Evolutionary conservation across 1,284 basidiomycete species (phyloP), one percentile per base, ranked within the genome.

Genomic region (Waitea zeae): DNA sequence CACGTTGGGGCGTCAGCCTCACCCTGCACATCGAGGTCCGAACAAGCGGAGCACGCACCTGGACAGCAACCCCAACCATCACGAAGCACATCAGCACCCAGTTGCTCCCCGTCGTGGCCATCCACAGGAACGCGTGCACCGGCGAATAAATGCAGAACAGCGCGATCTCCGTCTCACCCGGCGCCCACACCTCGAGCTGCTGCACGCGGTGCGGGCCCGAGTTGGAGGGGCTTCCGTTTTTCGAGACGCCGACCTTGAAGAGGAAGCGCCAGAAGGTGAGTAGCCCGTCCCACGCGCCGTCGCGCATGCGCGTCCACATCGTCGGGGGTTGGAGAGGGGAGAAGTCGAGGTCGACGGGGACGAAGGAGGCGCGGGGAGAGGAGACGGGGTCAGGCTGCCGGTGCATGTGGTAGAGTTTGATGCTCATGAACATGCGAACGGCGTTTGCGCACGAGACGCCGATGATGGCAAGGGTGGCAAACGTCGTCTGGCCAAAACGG

Each of bases 81-180:
- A 79, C 55, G 18, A 67, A 44, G 31, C 68, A 44, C 58, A 76
- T 72, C 35, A 72, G 40, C 38, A 82, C 69, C 79, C 81, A 86
- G 50, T 82, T 86, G 15, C 71, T 64, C 17, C 69, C 62, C 6
- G 61, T 63, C 29, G 73, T 73, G 37, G 68, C 67, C 51, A 73
- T 65, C 79, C 81, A 84, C 42, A 84, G 49, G 30, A 82, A 48
- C 3, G 67, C 61, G 46, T 84, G 78, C 20, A 64, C 67, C 24
- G 83, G 83, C 2, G 83, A 84, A 53, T 84, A 88, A 20, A 83
- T 53, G 33, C 66, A 62, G 41, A 87, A 77, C 20, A 87, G 53
- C 40, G 59, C 61, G 42, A 71, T 58, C 47, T 83, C 77, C 31
- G 82, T 53, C 42, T 73, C 68, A n/a, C 70, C 72, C 2, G 83